Evolutionary conservation across 768 basidiomycete genomes (phyloP), one percentile per base, ranked within the genome.

Genomic region (Lactarius psammicola): DNA sequence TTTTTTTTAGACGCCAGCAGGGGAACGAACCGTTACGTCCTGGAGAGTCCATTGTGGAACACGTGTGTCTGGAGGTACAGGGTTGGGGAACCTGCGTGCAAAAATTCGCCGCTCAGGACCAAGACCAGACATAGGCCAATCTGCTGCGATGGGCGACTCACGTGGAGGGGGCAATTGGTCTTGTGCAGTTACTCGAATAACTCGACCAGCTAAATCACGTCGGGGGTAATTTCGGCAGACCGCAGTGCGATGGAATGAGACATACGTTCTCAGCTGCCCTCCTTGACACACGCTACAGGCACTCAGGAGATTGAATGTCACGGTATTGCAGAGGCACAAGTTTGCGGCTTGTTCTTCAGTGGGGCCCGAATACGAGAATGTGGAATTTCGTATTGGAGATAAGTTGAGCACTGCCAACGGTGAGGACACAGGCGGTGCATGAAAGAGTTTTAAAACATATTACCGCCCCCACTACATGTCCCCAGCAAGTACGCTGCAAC

Each of bases 21-120:
- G 23, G n/a, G 53, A 36, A 53, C 65, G 34, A 33, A 66, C 65
- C 33, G 60, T 62, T 23, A 54, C 5, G 2, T 66, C 56, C 1
- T 51, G 11, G 38, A 66, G 65, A 17, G 60, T 56, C 65, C 65
- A 66, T 4, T 30, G 28, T 4, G 60, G 65, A 10, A 66, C 65
- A 18, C 56, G 28, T 18, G 51, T 62, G 34, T 56, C 61, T 5
- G 49, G 11, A 18, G 65, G 65, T 15, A 66, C 23, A 23, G 65
- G 38, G 11, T 59, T 58, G 13, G 65, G 65, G 40, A 66, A 66
- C 7, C 65, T 66, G 40, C 2, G 0, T 18, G 31, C 7, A 4
- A 8, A 28, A 6, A 55, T 30, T 4, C 54, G 54, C 6, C 28
- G 7, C 28, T 55, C 54, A 55, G 54, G n/a, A 11, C 9, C 4